Evolutionary conservation across 192 early-diverging fungal genomes (phyloP), one percentile per base, ranked within the genome.

Genomic region (Rhizoclosmatium globosum): DNA sequence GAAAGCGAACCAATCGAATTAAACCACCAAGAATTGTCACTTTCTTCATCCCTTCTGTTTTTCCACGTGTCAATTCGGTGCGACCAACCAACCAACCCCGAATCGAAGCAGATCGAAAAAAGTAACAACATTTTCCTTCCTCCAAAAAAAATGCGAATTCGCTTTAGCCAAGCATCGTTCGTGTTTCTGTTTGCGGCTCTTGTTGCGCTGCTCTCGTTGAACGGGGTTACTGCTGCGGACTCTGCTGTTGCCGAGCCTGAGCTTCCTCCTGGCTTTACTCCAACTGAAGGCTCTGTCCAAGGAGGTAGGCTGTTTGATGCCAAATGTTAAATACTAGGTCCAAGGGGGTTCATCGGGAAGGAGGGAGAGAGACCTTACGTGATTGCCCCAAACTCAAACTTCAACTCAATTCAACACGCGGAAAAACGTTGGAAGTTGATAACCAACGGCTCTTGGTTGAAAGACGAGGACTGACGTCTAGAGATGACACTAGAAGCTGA

Each of bases 211-310:
- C 64, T 65, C 21, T 19, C n/a, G n/a, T 65, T 13, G 21, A n/a
- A 38, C 21, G n/a, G n/a, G 11, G 68, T 48, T 15, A 11, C 39
- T 46, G 68, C 68, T 41, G 56, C 21, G 56, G 44, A 48, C 47
- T 39, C 68, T 19, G 68, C 46, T 2, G 64, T 64, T 64, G 19
- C 42, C 0, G 44, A 48, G 39, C 15, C 56, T 57, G 68, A 69
- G 17, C 46, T 69, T 17, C 68, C 68, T 11, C 68, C 68, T 39
- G 68, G 68, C 15, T 69, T 46, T 38, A 15, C 39, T 2, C 68
- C 68, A 47, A 21, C 42, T 47, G 46, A 39, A 2, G 17, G 43
- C n/a, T 21, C 19, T 46, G 68, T 69, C n/a, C 15, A 39, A 15
- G 68, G 68, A 15, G 68, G 68, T 69, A 57, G 13, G 21, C 56